Base-by-base conservation (phyloP, 352 stramenopile species). In the Pilasporangium apinafurcum region DNA sequence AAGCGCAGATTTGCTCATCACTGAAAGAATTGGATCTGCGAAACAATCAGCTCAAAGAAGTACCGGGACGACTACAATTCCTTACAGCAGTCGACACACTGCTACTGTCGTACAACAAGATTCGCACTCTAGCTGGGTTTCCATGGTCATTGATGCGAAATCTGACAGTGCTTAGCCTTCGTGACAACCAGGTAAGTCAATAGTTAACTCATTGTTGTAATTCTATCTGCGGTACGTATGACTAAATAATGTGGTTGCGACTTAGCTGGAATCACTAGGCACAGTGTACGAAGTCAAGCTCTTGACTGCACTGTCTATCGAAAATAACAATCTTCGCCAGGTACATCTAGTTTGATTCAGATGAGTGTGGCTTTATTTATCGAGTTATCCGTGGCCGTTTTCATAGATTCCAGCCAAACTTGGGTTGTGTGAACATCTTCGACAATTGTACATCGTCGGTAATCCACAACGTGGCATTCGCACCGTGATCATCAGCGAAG, bases 261-360 rank as follows among this genome's bases (percentile, higher is more conserved):
- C 26, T 42, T 39, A 83, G 74, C 48, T 95, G 8, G 65, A 80
- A 28, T 78, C 68, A 2, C 58, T 90, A 8, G 73, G 75, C 37
- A 62, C 56, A 4, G 63, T 92, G 16, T 69, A 89, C 42, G 61
- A 81, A 35, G 56, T 70, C 5, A 64, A 64, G 7, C 61, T 59
- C 39, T 52, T 95, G 29, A 84, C 73, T 9, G 83, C 74, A 28
- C 60, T 95, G 1, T 86, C 76, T 14, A 56, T 92, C 17, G 71
- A 90, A 33, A 92, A 95, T 57, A 95, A 95, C 52, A 79, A 86
- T 34, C 47, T 95, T 6, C 68, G 66, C 7, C 65, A 86, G 53
- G 69, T 87, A 67, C 9, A 41, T 9, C 21, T 12, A n/a, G n/a
- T n/a, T n/a, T n/a, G n/a, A n/a, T n/a, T n/a, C n/a, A n/a, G n/a